Evolutionary conservation across 257 asterid genomes (phyloP).

Genomic region (Sherardia arvensis): DNA sequence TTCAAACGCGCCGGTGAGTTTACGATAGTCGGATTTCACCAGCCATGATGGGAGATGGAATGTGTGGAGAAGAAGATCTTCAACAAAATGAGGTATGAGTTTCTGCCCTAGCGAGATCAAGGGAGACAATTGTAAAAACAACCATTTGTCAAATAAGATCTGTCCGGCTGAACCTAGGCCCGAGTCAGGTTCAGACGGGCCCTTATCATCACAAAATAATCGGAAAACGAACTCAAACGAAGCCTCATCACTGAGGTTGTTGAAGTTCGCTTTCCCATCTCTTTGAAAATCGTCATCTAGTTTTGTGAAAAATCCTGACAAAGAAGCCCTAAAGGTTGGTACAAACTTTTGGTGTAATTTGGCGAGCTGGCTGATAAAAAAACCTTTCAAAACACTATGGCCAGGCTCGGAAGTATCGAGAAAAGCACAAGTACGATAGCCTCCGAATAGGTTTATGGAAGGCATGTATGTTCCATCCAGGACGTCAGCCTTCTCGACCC

Average conservation of each 20-base stretch:
- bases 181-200: conserved; percentile 30
- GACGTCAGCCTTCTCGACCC: conserved; percentile 51
- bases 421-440: conserved; percentile 60
- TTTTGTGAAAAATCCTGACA: conserved; percentile 28
- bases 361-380: conserved; percentile 27
- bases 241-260: conserved; percentile 30
- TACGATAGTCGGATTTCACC: conserved; percentile 36
- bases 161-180: conserved; percentile 38
- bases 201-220: conserved; percentile 29
- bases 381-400: conserved; percentile 38
- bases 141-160: conserved; percentile 42
- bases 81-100: conserved; percentile 40
- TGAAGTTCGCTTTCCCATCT: conserved; percentile 36
- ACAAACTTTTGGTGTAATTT: conserved; percentile 26
- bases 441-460: conserved; percentile 53
- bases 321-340: conserved; percentile 32
- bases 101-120: conserved; percentile 32
- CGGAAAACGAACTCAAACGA: conserved; percentile 68
- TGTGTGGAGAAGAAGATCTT: conserved; percentile 46
- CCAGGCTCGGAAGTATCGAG: conserved; percentile 52
- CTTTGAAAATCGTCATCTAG: conserved; percentile 39
- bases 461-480: conserved; percentile 84
- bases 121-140: conserved; percentile 51
- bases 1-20: conserved; percentile 38
- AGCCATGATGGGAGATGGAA: conserved; percentile 33